Evolutionary conservation across 2,329 filamentous ascomycete genomes (phyloP).

Genomic region (Verticillium klebahnii): DNA sequence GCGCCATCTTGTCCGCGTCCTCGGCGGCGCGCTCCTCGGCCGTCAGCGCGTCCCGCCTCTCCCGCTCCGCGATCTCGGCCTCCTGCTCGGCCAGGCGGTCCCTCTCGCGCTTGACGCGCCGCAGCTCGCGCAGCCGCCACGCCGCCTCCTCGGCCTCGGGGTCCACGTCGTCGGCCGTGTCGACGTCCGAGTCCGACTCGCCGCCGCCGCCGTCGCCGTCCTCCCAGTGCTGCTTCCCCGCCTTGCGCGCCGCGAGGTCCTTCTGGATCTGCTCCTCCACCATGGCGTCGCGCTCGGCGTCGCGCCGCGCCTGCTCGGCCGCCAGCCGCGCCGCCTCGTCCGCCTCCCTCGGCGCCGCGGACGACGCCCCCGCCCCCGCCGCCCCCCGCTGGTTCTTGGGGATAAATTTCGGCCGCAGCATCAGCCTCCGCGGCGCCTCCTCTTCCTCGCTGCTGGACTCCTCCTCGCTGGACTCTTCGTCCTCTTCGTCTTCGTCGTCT

Average conservation of each 20-base stretch:
- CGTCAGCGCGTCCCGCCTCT: conserved; percentile 80
- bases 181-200: conserved; percentile 64
- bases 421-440: conserved; percentile 49
- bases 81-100: conserved; percentile 80
- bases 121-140: conserved; percentile 90
- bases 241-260: conserved; percentile 68
- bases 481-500: conserved; percentile 24
- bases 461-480: conserved; percentile 27
- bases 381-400: conserved; percentile 49
- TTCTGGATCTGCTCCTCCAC: conserved; percentile 87
- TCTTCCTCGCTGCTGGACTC: conserved; percentile 46
- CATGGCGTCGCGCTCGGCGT: conserved; percentile 70
- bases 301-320: conserved; percentile 59
- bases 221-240: conserved; percentile 82
- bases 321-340: conserved; percentile 33
- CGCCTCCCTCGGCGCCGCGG: conserved; percentile 14
- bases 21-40: conserved; percentile 82
- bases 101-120: conserved; percentile 81
- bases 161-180: conserved; percentile 84
- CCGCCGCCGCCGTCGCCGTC: conserved; percentile 52
- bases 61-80: conserved; percentile 81
- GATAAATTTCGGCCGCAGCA: conserved; percentile 61
- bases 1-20: conserved; percentile 71
- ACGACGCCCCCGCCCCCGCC: conserved; percentile 13
- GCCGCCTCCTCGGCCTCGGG: conserved; percentile 84